phyloP scores from a whole-genome alignment of 1,284 basidiomycete species.

The Trichosporon sp. region DNA sequence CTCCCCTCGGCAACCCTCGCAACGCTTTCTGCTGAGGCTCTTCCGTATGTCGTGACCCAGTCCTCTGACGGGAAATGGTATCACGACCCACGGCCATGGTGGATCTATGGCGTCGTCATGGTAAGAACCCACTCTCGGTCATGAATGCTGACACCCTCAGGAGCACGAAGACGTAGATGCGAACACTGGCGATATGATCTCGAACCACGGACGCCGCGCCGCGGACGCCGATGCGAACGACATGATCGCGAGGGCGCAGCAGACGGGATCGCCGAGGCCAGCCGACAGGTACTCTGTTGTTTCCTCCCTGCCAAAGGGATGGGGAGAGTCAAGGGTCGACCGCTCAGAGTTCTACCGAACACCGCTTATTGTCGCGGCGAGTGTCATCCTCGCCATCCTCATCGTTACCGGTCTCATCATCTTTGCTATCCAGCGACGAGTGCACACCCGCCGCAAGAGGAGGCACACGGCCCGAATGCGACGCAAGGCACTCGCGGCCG shows the following conservation, averaged over 20 bases:
- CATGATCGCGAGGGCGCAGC: not conserved
- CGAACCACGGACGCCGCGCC: not conserved
- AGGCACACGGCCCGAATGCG: constrained; percentile 46
- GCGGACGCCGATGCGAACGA: not conserved
- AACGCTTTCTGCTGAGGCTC: constrained; percentile 33
- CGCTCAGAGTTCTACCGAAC: constrained; percentile 52
- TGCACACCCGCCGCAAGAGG: constrained; percentile 44
- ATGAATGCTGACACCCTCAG: constrained; percentile 6
- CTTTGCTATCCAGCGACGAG: constrained; percentile 51
- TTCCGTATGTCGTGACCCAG: constrained; percentile 45
- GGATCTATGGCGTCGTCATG: constrained; percentile 39
- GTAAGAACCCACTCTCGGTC: constrained; percentile 23
- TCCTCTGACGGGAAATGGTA: constrained; percentile 41
- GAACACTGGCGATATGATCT: not conserved
- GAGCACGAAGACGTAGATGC: not conserved
- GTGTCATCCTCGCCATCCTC: constrained; percentile 48
- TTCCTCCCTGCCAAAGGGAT: constrained; percentile 23
- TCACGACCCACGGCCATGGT: constrained; percentile 42
- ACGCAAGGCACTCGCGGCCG: constrained; percentile 49
- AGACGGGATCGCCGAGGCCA: not conserved
- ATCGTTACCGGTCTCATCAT: constrained; percentile 50
- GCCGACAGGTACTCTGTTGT: not conserved
- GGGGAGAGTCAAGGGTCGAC: constrained; percentile 18
- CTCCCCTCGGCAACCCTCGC: constrained; percentile 17
- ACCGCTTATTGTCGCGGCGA: constrained; percentile 52